These are phyloP conservation scores for Sclerotiophoma versabilis DNA, from an alignment of 2,329 filamentous ascomycete genomes.

Conservation along the genomic window DNA sequence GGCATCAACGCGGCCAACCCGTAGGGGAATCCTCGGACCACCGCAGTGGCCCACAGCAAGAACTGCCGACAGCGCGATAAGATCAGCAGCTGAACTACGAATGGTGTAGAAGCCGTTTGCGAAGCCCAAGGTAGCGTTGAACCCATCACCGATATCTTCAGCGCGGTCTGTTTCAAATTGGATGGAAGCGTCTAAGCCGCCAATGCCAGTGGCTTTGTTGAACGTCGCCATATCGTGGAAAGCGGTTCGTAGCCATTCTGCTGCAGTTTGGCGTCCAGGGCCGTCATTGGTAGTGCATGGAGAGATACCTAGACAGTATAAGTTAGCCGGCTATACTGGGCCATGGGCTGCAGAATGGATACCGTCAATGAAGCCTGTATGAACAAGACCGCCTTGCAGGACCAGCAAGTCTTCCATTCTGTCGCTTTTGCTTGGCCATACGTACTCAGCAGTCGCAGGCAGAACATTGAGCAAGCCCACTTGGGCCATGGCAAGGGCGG, in stretches of 20 bases:
- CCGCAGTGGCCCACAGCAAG: conserved; percentile 41
- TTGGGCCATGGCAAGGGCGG: conserved; percentile 4
- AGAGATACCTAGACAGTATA: conserved; percentile 17
- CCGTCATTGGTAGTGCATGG: conserved; percentile 23
- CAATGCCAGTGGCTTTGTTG: conserved; percentile 35
- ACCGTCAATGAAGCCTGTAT: conserved; percentile 13
- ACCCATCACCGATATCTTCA: conserved; percentile 41
- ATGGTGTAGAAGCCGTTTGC: conserved; percentile 36
- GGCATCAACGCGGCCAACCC: conserved; percentile 45
- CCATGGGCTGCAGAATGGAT: neutral
- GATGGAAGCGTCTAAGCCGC: conserved; percentile 47
- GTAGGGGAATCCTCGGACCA: conserved; percentile 37
- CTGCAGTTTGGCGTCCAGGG: conserved; percentile 33
- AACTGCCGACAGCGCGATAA: conserved; percentile 42
- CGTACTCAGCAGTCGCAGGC: conserved; percentile 15
- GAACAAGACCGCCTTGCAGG: conserved; percentile 14
- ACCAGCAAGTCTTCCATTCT: conserved; percentile 18
- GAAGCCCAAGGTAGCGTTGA: conserved; percentile 44
- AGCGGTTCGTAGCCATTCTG: conserved; percentile 44
- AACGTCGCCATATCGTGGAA: conserved; percentile 47
- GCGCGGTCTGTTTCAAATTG: conserved; percentile 39
- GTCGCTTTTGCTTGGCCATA: conserved; percentile 14
- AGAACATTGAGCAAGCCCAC: conserved; percentile 9
- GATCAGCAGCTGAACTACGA: conserved; percentile 36
- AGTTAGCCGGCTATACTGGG: neutral